phyloP scores from a whole-genome alignment of 2,329 filamentous ascomycete genomes.

The Cyanodermella asteris region DNA sequence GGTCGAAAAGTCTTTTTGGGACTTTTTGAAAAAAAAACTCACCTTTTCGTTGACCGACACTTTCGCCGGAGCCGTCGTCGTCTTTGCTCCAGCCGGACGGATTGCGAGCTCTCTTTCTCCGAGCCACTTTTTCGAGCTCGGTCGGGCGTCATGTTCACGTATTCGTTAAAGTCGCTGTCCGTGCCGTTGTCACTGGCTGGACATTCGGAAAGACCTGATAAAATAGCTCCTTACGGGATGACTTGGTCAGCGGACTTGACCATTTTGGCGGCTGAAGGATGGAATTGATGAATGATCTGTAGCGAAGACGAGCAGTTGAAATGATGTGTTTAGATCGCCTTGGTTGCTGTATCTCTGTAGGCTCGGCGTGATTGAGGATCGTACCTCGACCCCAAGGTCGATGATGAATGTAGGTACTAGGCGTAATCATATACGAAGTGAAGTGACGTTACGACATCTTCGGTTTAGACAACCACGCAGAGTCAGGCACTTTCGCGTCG shows the following conservation, averaged over 20 bases:
- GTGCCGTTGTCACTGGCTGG: too few relatives aligned
- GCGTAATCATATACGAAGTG: too few relatives aligned
- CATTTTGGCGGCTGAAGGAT: slow-evolving; percentile 17
- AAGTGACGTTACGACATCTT: too few relatives aligned
- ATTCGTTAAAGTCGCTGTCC: slow-evolving; percentile 38
- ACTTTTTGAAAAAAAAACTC: neutral
- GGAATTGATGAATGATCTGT: neutral
- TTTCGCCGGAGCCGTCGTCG: slow-evolving; percentile 35
- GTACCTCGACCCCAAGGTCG: too few relatives aligned
- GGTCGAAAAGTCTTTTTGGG: neutral
- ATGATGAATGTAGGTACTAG: too few relatives aligned
- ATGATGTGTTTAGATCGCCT: too few relatives aligned
- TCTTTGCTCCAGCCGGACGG: slow-evolving; percentile 39
- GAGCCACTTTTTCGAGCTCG: slow-evolving; percentile 42
- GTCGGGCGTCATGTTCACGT: slow-evolving; percentile 43
- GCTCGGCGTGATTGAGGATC: too few relatives aligned
- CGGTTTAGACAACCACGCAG: too few relatives aligned
- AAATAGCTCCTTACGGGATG: slow-evolving; percentile 17
- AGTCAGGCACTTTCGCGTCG: too few relatives aligned
- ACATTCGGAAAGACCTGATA: too few relatives aligned
- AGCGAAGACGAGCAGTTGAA: neutral
- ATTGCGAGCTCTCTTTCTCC: slow-evolving; percentile 32
- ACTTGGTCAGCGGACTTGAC: slow-evolving; percentile 30
- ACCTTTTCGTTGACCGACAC: slow-evolving; percentile 30
- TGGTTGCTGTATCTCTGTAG: too few relatives aligned